Base-by-base conservation (phyloP, 78 protist species). In the Dictyostelium capitatum region DNA sequence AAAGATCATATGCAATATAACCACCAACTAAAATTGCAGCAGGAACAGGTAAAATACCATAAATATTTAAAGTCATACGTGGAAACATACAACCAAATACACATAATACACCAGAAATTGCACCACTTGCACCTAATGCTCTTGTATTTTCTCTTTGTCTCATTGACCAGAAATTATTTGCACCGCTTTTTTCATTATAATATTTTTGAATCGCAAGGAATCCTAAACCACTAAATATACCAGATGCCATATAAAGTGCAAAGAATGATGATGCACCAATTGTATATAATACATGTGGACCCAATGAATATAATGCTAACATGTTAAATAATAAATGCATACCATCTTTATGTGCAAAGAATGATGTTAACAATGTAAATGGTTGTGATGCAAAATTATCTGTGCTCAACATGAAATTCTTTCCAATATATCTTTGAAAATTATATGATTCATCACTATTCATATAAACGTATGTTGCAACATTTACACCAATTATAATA, bases 121-220 rank as follows among this genome's bases (percentile, higher is more conserved):
- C 83, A 12, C 92, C 92, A 17, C 50, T 20, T 12, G 92, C 92
- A 19, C 92, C 92, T 2, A 85, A 28, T 25, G 83, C 92, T 14
- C 41, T 19, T 17, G 37, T 19, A 30, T 28, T 25, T 14, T 6
- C 20, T 53, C 19, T 17, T 20, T 69, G 48, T 17, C 19, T 11
- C 6, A 28, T 19, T 2, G 46, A 20, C 9, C 14, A 30, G 0
- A 20, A 37, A 23, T 74, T 74, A 65, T 23, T 6, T 10, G 54
- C 1, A 72, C 10, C 8, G 48, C 10, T 15, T n/a, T 25, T 43
- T 2, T 10, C 23, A 17, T 14, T 43, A 25, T 75, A 78, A 78
- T 14, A 53, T 41, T 46, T 78, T 46, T 78, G 64, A 17, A 78
- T 7, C 1, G 41, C 19, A 17, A 78, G 32, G 32, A 54, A 78